These are phyloP conservation scores for Flagelloscypha sp. DNA, from an alignment of 768 basidiomycete species.

Conservation along the genomic window DNA sequence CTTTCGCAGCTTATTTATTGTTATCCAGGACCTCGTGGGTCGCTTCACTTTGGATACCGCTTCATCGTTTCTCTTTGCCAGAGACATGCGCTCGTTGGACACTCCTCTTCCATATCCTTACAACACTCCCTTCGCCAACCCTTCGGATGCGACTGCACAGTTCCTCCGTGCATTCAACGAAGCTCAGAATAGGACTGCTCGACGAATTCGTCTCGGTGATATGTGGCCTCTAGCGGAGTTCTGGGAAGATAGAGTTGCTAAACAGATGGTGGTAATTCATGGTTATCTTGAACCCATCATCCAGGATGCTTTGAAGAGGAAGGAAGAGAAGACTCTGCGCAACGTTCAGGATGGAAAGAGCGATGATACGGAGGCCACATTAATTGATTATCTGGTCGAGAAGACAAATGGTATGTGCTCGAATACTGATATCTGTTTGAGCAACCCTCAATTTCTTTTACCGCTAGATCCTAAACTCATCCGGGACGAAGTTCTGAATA, in stretches of 20 bases:
- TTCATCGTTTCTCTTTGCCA: conserved; percentile 12
- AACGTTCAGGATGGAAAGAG: conserved; percentile 8
- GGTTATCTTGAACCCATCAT: too few relatives aligned
- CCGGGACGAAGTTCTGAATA: conserved; percentile 19
- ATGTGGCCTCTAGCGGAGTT: conserved; percentile 24
- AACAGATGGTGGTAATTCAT: conserved; percentile 21
- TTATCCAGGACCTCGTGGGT: conserved; percentile 21
- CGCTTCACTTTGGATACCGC: conserved; percentile 34
- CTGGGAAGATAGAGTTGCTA: conserved; percentile 13
- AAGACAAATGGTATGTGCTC: conserved; percentile 21
- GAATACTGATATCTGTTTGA: background rate
- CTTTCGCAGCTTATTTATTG: conserved; percentile 6
- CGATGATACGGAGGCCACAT: conserved; percentile 17
- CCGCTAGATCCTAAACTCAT: conserved; percentile 17
- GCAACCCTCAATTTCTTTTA: background rate
- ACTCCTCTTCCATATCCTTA: conserved; percentile 22
- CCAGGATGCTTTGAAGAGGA: too few relatives aligned
- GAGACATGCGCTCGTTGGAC: conserved; percentile 22
- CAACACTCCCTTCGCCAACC: conserved; percentile 3
- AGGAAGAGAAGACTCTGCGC: conserved; percentile 2
- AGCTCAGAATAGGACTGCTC: conserved; percentile 18
- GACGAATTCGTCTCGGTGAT: conserved; percentile 15
- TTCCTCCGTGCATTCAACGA: conserved; percentile 21
- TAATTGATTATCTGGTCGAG: conserved; percentile 25
- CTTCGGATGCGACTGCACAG: conserved; percentile 8